A percentile compares a stretch with the other conserved stretches of the same genome.
Conservation (phyloP, 2,329 filamentous ascomycete genomes). For the Neonectria neomacrospora region DNA sequence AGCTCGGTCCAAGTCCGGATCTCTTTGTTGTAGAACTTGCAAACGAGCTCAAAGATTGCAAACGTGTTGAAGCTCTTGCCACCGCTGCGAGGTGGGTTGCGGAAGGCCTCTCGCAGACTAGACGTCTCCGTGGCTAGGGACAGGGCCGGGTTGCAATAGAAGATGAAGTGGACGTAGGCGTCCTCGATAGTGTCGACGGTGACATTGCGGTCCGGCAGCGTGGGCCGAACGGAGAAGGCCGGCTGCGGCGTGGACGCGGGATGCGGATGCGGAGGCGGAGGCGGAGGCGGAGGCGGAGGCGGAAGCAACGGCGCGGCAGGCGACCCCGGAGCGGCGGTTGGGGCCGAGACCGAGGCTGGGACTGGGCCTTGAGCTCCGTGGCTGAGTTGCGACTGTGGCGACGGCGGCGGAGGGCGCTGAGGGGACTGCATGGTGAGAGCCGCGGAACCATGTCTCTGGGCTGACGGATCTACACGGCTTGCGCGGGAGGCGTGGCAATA, state of each 20-base stretch:
- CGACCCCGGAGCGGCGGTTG: conserved; percentile 32
- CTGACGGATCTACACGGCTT: conserved; percentile 16
- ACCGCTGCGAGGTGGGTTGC: conserved; percentile 84
- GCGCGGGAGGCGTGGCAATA: conserved; percentile 24
- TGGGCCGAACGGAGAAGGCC: conserved; percentile 35
- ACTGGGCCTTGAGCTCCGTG: conserved; percentile 24
- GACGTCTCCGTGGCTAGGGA: conserved; percentile 72
- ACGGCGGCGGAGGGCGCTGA: conserved; percentile 29
- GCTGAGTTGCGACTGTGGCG: conserved; percentile 32
- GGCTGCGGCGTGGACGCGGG: conserved; percentile 25
- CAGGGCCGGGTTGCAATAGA: conserved; percentile 90
- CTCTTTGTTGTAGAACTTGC: conserved; percentile 81
- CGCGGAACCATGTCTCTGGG: conserved; percentile 41
- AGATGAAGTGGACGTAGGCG: conserved; percentile 84
- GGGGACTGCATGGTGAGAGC: conserved; percentile 36
- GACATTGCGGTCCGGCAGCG: conserved; percentile 74
- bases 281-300: conserved; percentile 28
- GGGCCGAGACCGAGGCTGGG: conserved; percentile 29
- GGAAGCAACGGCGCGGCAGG: conserved; percentile 16
- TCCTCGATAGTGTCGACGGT: conserved; percentile 79
- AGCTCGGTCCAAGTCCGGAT: conserved; percentile 94
- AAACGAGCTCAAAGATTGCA: conserved; percentile 80
- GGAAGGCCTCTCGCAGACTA: conserved; percentile 79
- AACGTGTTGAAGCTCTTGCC: conserved; percentile 87
- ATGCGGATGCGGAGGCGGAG: conserved; percentile 28